Evolutionary conservation across 73 alveolate species (phyloP), one percentile per base, ranked within the genome.

Genomic region (Blepharisma japonicum): DNA sequence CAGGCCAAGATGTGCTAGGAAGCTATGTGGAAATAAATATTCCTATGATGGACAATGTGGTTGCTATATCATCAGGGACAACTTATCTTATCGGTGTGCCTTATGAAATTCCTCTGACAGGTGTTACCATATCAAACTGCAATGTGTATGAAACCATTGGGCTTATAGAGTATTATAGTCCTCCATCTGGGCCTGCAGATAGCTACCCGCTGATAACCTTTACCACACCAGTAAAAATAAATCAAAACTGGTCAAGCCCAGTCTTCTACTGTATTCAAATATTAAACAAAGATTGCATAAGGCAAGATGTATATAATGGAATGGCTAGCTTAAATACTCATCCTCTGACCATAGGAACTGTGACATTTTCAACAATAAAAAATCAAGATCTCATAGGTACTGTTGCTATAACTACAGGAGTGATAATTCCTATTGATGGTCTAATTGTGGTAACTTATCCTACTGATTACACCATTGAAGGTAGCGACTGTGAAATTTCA

Each of bases 11-110:
- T 32, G n/a, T 25, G 14, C 18, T 61, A 1, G 74, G 74, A 4
- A 39, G 74, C 47, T 1, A 0, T 18, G 47, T 61, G 11, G 47
- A 25, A 2, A 61, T 61, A 8, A 25, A 14, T 18, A 61, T 61
- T 25, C 74, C 74, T 9, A 14, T 61, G 23, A 61, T 61, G 74
- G 74, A 61, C 47, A 61, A 61, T 61, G 11, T 25, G 18, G 47
- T 25, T 2, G 74, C 74, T 18, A 61, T 61, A 18, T 8, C 46
- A 20, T 61, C 74, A 61, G 74, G 74, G 4, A 61, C 74, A 2
- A 25, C 23, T 25, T 61, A 18, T 61, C 14, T 61, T 25, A 14
- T 61, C 2, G 74, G 23, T 2, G 11, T 61, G 18, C 18, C 38
- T 20, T 8, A 0, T 25, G 47, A 2, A 25, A 61, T 61, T 39